Evolutionary conservation across 2,329 filamentous ascomycete genomes (phyloP).

Genomic region (Laburnicola sp.): DNA sequence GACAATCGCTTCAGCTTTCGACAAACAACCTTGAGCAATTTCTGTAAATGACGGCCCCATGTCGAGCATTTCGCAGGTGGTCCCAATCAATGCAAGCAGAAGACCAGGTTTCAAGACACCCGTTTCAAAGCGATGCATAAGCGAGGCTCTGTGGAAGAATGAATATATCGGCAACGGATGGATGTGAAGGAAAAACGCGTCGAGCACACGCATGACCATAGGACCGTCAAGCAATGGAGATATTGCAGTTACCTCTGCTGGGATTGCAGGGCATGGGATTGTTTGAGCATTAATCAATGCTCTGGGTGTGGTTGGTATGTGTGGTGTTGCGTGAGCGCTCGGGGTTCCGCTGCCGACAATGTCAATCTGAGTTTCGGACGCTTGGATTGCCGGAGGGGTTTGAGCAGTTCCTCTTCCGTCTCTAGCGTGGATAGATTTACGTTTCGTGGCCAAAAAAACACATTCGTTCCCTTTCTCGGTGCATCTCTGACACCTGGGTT

Average conservation of each 20-base stretch:
- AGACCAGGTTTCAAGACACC: neutral
- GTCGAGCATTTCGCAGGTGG: conserved; percentile 4
- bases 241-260: neutral
- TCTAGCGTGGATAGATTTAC: too few relatives aligned
- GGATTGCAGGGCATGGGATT: neutral
- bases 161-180: conserved; percentile 5
- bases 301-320: too few relatives aligned
- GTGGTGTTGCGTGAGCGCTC: too few relatives aligned
- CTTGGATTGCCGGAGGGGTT: too few relatives aligned
- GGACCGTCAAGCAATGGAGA: neutral
- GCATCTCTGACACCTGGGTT: too few relatives aligned
- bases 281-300: too few relatives aligned
- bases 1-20: neutral
- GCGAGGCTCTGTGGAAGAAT: conserved; percentile 5
- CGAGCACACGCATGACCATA: conserved; percentile 1
- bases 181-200: conserved; percentile 5
- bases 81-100: neutral
- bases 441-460: too few relatives aligned
- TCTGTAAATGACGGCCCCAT: neutral
- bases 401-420: too few relatives aligned
- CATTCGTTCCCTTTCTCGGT: too few relatives aligned
- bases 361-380: too few relatives aligned
- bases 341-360: too few relatives aligned
- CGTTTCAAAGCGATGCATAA: conserved; percentile 5
- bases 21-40: neutral